phyloP scores from a whole-genome alignment of 257 asterid genomes.

The Fraxinus anomala region DNA sequence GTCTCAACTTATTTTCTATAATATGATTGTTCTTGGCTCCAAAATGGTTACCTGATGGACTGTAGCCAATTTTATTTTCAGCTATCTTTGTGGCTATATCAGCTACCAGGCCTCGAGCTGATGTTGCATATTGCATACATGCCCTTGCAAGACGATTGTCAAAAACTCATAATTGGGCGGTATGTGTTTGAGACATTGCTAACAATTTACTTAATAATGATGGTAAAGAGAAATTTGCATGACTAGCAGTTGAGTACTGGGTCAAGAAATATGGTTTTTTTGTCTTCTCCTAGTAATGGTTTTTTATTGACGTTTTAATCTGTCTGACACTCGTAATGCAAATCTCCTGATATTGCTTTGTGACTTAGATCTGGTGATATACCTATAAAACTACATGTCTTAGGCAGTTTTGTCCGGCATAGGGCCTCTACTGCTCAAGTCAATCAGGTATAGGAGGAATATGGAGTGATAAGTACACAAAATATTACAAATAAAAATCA shows the following conservation, averaged over 20 bases:
- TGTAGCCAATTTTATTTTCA: slow-evolving; percentile 37
- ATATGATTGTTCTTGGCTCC: not conserved
- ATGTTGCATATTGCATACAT: slow-evolving; percentile 96
- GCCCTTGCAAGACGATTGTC: slow-evolving; percentile 90
- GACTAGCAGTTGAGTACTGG: not conserved
- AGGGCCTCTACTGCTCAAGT: not conserved
- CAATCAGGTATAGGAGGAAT: not conserved
- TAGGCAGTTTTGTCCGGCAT: not conserved
- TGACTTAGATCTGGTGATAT: not conserved
- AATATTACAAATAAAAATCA: not conserved
- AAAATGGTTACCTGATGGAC: slow-evolving; percentile 28
- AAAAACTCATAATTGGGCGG: slow-evolving; percentile 98
- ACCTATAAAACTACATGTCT: not conserved
- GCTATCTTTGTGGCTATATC: slow-evolving; percentile 89
- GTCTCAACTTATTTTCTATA: slow-evolving; percentile 2
- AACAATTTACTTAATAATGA: slow-evolving; percentile 6
- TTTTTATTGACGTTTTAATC: not conserved
- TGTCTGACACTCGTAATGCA: not conserved
- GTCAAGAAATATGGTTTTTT: not conserved
- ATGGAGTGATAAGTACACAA: not conserved
- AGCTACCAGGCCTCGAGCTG: slow-evolving; percentile 96
- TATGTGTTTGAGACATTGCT: slow-evolving; percentile 36
- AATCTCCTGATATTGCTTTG: not conserved
- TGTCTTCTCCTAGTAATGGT: not conserved
- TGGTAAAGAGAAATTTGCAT: not conserved